A percentile compares a stretch with the other conserved stretches of the same genome.
These are phyloP conservation scores for Pichia sporocuriosa DNA, from an alignment of 805 yeast species.

Conservation along the genomic window DNA sequence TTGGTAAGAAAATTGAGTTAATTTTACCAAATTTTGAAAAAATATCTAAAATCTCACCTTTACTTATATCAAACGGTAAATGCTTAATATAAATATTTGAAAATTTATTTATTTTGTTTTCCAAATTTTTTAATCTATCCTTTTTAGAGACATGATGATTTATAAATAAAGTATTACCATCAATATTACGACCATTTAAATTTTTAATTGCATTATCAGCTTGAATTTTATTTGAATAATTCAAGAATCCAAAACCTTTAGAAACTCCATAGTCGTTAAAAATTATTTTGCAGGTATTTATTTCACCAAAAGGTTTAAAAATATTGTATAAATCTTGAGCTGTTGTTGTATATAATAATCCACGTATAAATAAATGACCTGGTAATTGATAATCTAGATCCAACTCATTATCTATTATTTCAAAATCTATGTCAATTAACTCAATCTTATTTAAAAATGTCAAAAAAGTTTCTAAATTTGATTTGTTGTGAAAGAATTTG, in stretches of 20 bases:
- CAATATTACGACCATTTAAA: slow-evolving; percentile 24
- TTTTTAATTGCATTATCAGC: slow-evolving; percentile 55
- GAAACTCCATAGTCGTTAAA: slow-evolving; percentile 39
- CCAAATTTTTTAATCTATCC: slow-evolving; percentile 47
- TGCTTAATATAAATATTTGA: slow-evolving; percentile 49
- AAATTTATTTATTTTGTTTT: slow-evolving; percentile 40
- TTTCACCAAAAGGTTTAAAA: slow-evolving; percentile 36
- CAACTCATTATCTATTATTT: slow-evolving; percentile 16
- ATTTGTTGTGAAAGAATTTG: slow-evolving; percentile 15
- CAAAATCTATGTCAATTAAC: slow-evolving; percentile 12
- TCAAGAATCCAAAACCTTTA: slow-evolving; percentile 61
- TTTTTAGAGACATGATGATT: slow-evolving; percentile 61
- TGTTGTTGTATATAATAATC: slow-evolving; percentile 35
- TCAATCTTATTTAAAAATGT: slow-evolving; percentile 7
- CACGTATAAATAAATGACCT: slow-evolving; percentile 51
- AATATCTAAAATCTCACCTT: slow-evolving; percentile 33
- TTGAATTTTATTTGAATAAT: slow-evolving; percentile 47
- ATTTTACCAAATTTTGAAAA: slow-evolving; percentile 44
- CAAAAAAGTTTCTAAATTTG: slow-evolving; percentile 14
- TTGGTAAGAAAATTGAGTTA: slow-evolving; percentile 48
- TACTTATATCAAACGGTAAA: slow-evolving; percentile 35
- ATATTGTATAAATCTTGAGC: slow-evolving; percentile 33
- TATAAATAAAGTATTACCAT: slow-evolving; percentile 38
- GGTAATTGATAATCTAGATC: slow-evolving; percentile 31
- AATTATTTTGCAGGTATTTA: slow-evolving; percentile 41